Conservation (phyloP, 2,329 filamentous ascomycete species). For the Penicillium sp. region DNA sequence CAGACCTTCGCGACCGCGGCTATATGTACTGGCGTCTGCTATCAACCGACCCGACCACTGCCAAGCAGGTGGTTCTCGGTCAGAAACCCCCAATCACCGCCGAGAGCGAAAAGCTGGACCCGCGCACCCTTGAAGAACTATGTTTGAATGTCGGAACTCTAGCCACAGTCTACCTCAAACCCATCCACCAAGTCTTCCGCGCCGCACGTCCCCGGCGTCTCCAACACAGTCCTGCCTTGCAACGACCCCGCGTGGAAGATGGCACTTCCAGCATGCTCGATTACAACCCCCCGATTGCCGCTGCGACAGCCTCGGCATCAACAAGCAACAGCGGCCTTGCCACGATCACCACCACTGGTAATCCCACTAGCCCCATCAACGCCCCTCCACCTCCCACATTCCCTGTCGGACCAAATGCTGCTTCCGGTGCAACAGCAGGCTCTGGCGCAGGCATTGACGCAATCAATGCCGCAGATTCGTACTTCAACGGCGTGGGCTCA, state of each 20-base stretch:
- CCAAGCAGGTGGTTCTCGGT: conserved; percentile 89
- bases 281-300: conserved; percentile 33
- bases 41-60: conserved; percentile 81
- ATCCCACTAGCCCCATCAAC: conserved; percentile 27
- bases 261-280: conserved; percentile 27
- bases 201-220: conserved; percentile 74
- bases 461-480: conserved; percentile 80
- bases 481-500: conserved; percentile 72
- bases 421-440: conserved; percentile 69
- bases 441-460: conserved; percentile 70
- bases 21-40: conserved; percentile 99
- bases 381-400: conserved; percentile 23
- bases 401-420: conserved; percentile 59
- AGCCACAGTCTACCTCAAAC: conserved; percentile 95
- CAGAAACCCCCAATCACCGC: conserved; percentile 95
- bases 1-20: conserved; percentile 86
- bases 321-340: conserved; percentile 25
- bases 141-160: conserved; percentile 93
- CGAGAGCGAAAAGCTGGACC: conserved; percentile 89
- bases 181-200: conserved; percentile 93
- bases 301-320: conserved; percentile 25
- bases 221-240: conserved; percentile 76
- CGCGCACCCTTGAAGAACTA: conserved; percentile 88
- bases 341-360: conserved; percentile 28
- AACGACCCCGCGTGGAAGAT: conserved; percentile 55